phyloP scores from a whole-genome alignment of 2,329 filamentous ascomycete species.

The Setomelanomma holmii region DNA sequence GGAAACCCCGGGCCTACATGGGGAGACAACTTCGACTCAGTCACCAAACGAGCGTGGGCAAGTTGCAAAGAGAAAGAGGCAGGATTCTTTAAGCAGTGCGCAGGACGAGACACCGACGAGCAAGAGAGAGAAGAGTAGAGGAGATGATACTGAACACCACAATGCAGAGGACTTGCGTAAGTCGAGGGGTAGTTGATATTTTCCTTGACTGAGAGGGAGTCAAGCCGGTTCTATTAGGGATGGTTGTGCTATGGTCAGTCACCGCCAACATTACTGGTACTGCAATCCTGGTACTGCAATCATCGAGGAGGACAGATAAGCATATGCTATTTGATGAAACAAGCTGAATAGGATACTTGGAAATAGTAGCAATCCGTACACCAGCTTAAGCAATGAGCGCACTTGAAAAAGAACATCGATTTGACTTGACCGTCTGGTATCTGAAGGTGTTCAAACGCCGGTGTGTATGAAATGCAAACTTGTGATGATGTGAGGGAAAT shows the following conservation, averaged over 20 bases:
- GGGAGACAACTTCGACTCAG: conserved; percentile 4
- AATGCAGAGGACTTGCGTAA: conserved; percentile 6
- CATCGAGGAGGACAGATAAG: too few relatives aligned
- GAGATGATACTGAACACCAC: background rate
- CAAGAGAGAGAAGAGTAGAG: conserved; percentile 32
- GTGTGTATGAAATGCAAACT: background rate
- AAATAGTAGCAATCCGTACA: too few relatives aligned
- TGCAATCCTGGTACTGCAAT: too few relatives aligned
- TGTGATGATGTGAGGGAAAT: too few relatives aligned
- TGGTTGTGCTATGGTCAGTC: too few relatives aligned
- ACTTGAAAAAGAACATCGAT: too few relatives aligned
- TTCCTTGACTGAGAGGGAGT: too few relatives aligned
- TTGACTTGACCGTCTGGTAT: conserved; percentile 17
- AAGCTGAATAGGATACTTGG: too few relatives aligned
- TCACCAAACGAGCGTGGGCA: conserved; percentile 21
- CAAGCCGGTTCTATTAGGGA: too few relatives aligned
- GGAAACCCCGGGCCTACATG: conserved; percentile 2
- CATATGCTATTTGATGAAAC: too few relatives aligned
- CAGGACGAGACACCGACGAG: conserved; percentile 24
- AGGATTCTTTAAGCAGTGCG: conserved; percentile 27
- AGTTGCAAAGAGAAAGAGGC: conserved; percentile 38
- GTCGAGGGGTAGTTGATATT: conserved; percentile 19
- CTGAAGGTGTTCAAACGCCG: conserved; percentile 3
- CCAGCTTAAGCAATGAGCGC: too few relatives aligned
- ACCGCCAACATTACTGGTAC: too few relatives aligned